Conservation (phyloP, 2,329 filamentous ascomycete species). For the Camptophora hylomeconis region DNA sequence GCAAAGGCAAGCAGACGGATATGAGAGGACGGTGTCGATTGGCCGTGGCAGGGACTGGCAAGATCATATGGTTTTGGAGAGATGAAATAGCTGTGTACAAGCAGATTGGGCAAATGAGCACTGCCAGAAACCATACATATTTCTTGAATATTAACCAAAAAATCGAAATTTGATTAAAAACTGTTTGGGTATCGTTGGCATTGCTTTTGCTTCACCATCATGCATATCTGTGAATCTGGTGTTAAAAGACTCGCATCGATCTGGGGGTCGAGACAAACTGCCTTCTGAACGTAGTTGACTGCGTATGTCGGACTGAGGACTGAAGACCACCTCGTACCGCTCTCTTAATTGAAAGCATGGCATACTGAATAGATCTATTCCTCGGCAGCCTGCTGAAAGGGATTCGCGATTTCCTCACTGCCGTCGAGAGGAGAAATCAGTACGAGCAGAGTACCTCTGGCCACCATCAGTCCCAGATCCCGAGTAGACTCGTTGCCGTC, state of each 20-base stretch:
- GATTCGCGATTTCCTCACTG: conserved; percentile 91
- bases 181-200: not conserved
- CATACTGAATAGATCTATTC: conserved; percentile 38
- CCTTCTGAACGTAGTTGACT: no score
- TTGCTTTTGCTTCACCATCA: not conserved
- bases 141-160: no score
- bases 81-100: no score
- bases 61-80: no score
- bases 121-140: not conserved
- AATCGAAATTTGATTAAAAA: conserved; percentile 1
- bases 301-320: no score
- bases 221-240: not conserved
- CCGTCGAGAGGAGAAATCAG: conserved; percentile 87
- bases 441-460: conserved; percentile 81
- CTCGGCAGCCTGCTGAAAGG: conserved; percentile 60
- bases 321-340: no score
- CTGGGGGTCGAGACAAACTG: no score
- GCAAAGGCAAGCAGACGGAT: conserved; percentile 32
- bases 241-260: no score
- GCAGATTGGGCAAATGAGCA: no score
- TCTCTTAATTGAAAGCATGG: no score
- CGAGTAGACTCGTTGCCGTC: conserved; percentile 77
- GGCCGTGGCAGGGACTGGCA: no score
- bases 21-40: no score
- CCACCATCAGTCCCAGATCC: conserved; percentile 74